Conservation (phyloP, 352 stramenopile genomes). For the Pythium guiyangense region DNA sequence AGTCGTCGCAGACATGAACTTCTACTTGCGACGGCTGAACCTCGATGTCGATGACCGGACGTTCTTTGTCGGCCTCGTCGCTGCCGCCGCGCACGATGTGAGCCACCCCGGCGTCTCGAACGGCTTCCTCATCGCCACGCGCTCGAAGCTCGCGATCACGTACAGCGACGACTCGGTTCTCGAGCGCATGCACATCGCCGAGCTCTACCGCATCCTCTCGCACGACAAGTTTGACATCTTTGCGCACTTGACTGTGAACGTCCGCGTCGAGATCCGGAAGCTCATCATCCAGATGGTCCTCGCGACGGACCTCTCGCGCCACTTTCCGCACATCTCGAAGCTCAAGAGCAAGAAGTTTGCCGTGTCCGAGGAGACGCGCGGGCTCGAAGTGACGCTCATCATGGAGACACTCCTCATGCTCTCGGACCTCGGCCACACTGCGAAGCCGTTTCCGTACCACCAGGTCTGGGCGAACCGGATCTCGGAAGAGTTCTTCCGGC, state of each 20-base stretch:
- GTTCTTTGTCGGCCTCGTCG: conserved; percentile 66
- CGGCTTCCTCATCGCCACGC: conserved; percentile 86
- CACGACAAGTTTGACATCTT: conserved; percentile 68
- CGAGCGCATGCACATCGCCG: conserved; percentile 68
- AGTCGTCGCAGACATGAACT: conserved; percentile 62
- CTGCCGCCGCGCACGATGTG: conserved; percentile 90
- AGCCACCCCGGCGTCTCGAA: conserved; percentile 91
- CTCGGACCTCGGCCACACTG: conserved; percentile 55
- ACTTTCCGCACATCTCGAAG: conserved; percentile 66
- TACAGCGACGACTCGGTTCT: conserved; percentile 92
- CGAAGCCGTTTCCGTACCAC: conserved; percentile 61
- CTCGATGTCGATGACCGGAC: conserved; percentile 48
- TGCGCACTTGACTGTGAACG: conserved; percentile 26
- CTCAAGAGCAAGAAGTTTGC: conserved; percentile 71
- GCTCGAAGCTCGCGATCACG: conserved; percentile 83
- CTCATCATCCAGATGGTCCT: conserved; percentile 78
- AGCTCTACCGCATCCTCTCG: conserved; percentile 58
- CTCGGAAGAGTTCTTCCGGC: conserved; percentile 62
- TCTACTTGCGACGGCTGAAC: conserved; percentile 55
- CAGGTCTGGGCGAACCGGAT: conserved; percentile 57
- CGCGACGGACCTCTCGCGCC: conserved; percentile 66
- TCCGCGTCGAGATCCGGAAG: conserved; percentile 43
- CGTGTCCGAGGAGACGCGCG: conserved; percentile 34
- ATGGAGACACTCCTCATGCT: conserved; percentile 79
- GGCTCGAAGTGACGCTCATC: conserved; percentile 51